Percentiles rank a stretch among this genome's conserved stretches.
Conservation (phyloP, 2,329 filamentous ascomycete species). For the Penicillium italicum region DNA sequence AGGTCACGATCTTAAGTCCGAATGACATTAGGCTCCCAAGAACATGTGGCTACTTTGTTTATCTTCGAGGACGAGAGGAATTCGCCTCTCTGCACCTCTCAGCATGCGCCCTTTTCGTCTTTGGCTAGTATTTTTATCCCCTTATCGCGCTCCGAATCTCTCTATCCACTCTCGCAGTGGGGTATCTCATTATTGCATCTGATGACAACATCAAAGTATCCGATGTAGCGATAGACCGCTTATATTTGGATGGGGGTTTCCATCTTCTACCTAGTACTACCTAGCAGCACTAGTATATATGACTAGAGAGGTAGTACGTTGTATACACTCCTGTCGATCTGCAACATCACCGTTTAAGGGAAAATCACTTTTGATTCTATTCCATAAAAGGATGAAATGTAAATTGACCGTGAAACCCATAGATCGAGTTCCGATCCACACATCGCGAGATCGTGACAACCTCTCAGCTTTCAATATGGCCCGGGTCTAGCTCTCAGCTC, state of each 20-base stretch:
- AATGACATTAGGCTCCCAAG: neutral
- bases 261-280: neutral
- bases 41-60: neutral
- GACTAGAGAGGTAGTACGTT: neutral
- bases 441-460: constrained; percentile 14
- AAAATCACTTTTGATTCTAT: neutral
- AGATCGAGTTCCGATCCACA: constrained; percentile 18
- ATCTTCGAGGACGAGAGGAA: neutral
- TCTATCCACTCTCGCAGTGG: neutral
- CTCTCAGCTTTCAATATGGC: constrained; percentile 15
- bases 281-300: neutral
- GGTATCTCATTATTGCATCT: constrained; percentile 3
- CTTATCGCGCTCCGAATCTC: constrained; percentile 1
- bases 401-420: constrained; percentile 2
- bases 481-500: constrained; percentile 13
- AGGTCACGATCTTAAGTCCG: neutral
- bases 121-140: neutral
- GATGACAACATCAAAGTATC: constrained; percentile 1
- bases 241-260: constrained; percentile 3
- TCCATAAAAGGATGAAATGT: neutral
- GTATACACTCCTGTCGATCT: neutral
- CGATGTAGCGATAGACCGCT: neutral
- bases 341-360: neutral
- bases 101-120: neutral
- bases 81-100: neutral